phyloP scores from a whole-genome alignment of 2,329 filamentous ascomycete species.

The Xylaria sp. region DNA sequence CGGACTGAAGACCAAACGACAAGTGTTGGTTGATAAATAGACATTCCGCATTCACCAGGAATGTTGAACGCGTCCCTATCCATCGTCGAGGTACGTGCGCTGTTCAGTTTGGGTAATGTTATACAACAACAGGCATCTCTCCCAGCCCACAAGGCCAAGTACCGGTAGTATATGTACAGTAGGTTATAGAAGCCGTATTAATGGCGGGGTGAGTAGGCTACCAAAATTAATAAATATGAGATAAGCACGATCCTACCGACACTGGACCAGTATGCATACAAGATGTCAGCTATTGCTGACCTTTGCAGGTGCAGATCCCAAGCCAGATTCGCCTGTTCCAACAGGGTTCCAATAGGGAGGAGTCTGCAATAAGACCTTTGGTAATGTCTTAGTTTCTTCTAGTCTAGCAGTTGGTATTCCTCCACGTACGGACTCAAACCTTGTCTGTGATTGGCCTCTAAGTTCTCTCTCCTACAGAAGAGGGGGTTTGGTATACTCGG shows the following conservation, averaged over 20 bases:
- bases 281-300: conserved; percentile 21
- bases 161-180: no score
- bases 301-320: conserved; percentile 1
- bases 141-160: neutral
- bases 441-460: neutral
- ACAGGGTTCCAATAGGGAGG: neutral
- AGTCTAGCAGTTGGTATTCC: neutral
- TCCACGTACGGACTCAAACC: neutral
- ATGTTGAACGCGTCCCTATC: neutral
- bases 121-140: neutral
- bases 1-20: neutral
- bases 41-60: neutral
- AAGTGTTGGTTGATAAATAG: neutral
- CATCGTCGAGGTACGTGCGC: neutral
- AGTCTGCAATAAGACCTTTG: neutral
- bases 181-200: conserved; percentile 18
- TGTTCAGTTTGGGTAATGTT: conserved; percentile 8
- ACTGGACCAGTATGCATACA: neutral
- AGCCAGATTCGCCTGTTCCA: neutral
- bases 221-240: conserved; percentile 25
- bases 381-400: conserved; percentile 2
- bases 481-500: neutral
- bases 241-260: conserved; percentile 20
- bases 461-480: neutral
- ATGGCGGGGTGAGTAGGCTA: conserved; percentile 6